These are phyloP conservation scores for Mycena sp. DNA, from an alignment of 1,284 basidiomycete genomes.

Conservation along the genomic window DNA sequence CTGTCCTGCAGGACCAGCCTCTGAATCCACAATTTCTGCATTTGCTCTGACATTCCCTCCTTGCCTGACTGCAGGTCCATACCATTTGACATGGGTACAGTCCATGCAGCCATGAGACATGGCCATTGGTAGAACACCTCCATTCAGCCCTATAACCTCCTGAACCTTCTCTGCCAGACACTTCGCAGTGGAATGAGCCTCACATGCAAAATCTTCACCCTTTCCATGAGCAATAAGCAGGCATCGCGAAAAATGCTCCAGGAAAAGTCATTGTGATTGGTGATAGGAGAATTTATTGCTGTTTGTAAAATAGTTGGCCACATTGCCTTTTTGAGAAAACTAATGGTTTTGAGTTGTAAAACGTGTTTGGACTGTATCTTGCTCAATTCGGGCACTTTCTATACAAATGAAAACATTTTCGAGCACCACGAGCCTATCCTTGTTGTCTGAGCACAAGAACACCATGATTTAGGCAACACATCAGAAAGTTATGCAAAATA, in stretches of 20 bases:
- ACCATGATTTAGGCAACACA: no score
- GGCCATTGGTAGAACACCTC: conserved; percentile 1
- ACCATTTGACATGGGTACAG: conserved; percentile 21
- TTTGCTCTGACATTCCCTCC: background rate
- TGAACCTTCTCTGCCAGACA: background rate
- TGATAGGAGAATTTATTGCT: conserved; percentile 16
- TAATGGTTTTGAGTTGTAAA: conserved; percentile 20
- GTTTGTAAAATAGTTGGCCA: no score
- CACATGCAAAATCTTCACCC: conserved; percentile 5
- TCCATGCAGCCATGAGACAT: conserved; percentile 13
- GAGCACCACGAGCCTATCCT: no score
- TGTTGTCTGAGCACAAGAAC: no score
- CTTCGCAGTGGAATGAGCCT: conserved; percentile 13
- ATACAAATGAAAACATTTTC: no score
- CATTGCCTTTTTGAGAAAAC: no score
- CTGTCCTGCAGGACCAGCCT: background rate
- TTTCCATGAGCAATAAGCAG: conserved; percentile 24
- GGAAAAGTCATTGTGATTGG: conserved; percentile 15
- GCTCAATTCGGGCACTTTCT: no score
- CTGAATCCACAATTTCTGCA: background rate
- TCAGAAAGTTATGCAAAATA: no score
- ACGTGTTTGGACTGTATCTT: conserved; percentile 27
- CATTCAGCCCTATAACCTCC: background rate
- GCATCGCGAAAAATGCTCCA: conserved; percentile 30
- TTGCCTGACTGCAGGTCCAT: background rate